These are phyloP conservation scores for Eruca vesicaria DNA, from an alignment of 441 rosid species.

Conservation along the genomic window DNA sequence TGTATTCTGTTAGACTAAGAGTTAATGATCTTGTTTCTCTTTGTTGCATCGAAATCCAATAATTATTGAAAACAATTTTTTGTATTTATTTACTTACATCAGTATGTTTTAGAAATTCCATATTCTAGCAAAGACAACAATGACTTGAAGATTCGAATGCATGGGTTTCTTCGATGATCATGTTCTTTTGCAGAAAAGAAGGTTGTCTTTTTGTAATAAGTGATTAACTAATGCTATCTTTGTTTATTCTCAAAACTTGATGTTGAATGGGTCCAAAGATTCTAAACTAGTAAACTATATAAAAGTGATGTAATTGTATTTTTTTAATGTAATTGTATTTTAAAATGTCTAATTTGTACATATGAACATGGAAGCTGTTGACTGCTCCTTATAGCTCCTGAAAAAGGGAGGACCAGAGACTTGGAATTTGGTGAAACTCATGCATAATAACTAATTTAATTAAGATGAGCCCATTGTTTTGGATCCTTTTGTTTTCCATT, in stretches of 20 bases:
- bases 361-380: constrained; percentile 24
- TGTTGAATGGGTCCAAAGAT: constrained; percentile 16
- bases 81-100: constrained; percentile 1
- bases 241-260: not conserved
- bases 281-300: not conserved
- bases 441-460: not conserved
- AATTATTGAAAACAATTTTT: not conserved
- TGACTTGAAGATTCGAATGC: constrained; percentile 36
- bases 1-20: constrained; percentile 45
- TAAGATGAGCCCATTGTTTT: constrained; percentile 7
- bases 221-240: constrained; percentile 11
- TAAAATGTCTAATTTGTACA: not conserved
- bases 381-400: constrained; percentile 9
- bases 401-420: constrained; percentile 9
- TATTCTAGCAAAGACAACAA: not conserved
- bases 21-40: constrained; percentile 68
- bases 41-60: constrained; percentile 31
- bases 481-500: not conserved
- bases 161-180: constrained; percentile 33
- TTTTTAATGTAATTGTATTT: not conserved
- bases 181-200: constrained; percentile 36
- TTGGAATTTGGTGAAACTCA: constrained; percentile 27
- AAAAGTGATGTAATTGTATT: not conserved
- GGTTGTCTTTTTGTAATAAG: constrained; percentile 31
- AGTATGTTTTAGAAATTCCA: not conserved